Base-by-base conservation (phyloP, 345 rosid genomes). In the Toxicodendron radicans region DNA sequence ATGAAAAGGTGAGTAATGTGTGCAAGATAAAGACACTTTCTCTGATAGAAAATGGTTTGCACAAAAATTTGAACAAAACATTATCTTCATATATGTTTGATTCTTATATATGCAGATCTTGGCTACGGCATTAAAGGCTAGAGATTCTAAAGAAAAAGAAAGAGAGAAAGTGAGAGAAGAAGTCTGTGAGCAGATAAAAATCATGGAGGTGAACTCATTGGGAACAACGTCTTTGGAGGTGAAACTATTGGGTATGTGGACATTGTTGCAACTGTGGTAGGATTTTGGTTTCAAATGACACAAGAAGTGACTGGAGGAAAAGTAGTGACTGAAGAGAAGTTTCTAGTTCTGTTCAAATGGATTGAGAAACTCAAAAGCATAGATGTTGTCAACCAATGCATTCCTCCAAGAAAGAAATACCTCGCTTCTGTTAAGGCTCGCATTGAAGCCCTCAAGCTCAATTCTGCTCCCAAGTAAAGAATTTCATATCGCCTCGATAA, bases 1-100 rank as follows among this genome's bases (percentile, higher is more conserved):
- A 83, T 62, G 81, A 80, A n/a, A 75, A 81, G 81, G 85, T 73
- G 67, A 52, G 8, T 33, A n/a, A n/a, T n/a, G n/a, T n/a, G n/a
- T n/a, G n/a, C n/a, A n/a, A n/a, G n/a, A n/a, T n/a, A 32, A 32
- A 32, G 1, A 32, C 35, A 32, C n/a, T n/a, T n/a, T n/a, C n/a
- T n/a, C n/a, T n/a, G n/a, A n/a, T n/a, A n/a, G n/a, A n/a, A 32
- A 32, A 32, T 32, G 1, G 35, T 32, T 32, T 32, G 35, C 9
- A 16, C 16, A 43, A 35, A 17, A 63, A 63, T 18, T 41, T 64
- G 18, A 24, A 10, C 10, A 38, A 0, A 41, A 5, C 38, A 0
- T 64, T 10, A n/a, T 38, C 20, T 16, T 64, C 7, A 20, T 59
- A 24, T 30, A 24, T 59, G 63, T 56, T 9, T n/a, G 27, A 56